A percentile compares a stretch with the other conserved stretches of the same genome.
These are phyloP conservation scores for Naganishia randhawae DNA, from an alignment of 768 basidiomycete genomes.

Conservation along the genomic window DNA sequence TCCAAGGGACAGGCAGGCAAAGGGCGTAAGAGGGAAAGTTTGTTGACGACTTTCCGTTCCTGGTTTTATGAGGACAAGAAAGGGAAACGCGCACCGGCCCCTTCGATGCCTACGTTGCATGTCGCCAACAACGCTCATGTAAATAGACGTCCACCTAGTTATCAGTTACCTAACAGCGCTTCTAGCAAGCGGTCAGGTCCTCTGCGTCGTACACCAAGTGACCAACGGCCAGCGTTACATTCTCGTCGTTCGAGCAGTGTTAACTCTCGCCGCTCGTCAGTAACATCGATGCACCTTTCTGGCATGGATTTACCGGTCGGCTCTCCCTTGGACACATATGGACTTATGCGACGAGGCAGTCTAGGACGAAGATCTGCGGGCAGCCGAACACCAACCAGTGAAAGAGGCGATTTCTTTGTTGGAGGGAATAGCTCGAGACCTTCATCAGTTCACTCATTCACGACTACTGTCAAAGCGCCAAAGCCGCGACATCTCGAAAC, in stretches of 20 bases:
- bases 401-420: slow-evolving; percentile 64
- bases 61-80: slow-evolving; percentile 92
- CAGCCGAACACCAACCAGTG: slow-evolving; percentile 81
- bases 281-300: slow-evolving; percentile 56
- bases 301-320: slow-evolving; percentile 51
- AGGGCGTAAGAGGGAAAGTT: slow-evolving; percentile 66
- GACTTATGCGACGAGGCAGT: slow-evolving; percentile 55
- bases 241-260: slow-evolving; percentile 87
- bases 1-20: slow-evolving; percentile 49
- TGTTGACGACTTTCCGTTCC: slow-evolving; percentile 77
- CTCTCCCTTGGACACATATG: slow-evolving; percentile 54
- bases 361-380: slow-evolving; percentile 66
- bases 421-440: slow-evolving; percentile 60
- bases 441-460: slow-evolving; percentile 75
- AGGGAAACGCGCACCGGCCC: slow-evolving; percentile 60
- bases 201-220: slow-evolving; percentile 49
- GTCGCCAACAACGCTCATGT: slow-evolving; percentile 15
- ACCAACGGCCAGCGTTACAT: slow-evolving; percentile 67
- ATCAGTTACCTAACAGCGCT: slow-evolving; percentile 53
- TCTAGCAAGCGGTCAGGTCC: slow-evolving; percentile 10
- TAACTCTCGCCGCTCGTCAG: slow-evolving; percentile 72
- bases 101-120: slow-evolving; percentile 24
- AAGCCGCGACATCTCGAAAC: slow-evolving; percentile 5
- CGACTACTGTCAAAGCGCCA: slow-evolving; percentile 40
- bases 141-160: neutral